Conservation (phyloP, 2,329 filamentous ascomycete genomes). For the Capronia americana region DNA sequence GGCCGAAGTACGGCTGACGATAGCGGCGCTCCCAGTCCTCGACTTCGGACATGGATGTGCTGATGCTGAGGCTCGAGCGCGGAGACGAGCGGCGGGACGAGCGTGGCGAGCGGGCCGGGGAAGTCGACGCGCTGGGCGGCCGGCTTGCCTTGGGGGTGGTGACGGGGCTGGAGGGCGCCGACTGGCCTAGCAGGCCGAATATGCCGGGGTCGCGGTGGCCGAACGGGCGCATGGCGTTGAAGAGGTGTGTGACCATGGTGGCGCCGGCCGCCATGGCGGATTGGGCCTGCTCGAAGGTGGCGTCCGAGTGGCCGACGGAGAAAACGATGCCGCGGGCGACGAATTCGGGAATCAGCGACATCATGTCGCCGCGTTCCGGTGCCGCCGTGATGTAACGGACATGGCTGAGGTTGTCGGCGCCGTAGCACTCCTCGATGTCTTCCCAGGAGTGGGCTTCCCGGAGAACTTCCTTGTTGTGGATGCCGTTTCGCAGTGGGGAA, state of each 20-base stretch:
- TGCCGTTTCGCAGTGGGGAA: conserved; percentile 80
- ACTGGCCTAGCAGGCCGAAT: conserved; percentile 80
- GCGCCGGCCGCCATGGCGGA: conserved; percentile 74
- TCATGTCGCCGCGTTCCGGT: conserved; percentile 78
- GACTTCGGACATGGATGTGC: conserved; percentile 32
- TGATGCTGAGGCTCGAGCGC: conserved; percentile 36
- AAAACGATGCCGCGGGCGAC: conserved; percentile 71
- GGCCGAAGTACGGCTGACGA: conserved; percentile 75
- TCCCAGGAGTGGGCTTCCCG: conserved; percentile 65
- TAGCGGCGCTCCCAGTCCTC: conserved; percentile 26
- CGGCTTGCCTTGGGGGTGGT: conserved; percentile 35
- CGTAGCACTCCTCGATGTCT: conserved; percentile 65
- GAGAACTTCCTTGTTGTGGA: conserved; percentile 78
- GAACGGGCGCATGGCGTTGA: conserved; percentile 91
- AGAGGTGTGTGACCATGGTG: conserved; percentile 89
- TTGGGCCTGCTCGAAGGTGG: conserved; percentile 81
- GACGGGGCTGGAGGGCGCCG: conserved; percentile 49
- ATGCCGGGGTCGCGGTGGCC: conserved; percentile 91
- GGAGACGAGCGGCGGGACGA: conserved; percentile 37
- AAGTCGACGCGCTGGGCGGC: conserved; percentile 25
- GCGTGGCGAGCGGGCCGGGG: conserved; percentile 32
- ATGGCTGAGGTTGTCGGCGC: conserved; percentile 66
- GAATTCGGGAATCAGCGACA: conserved; percentile 70
- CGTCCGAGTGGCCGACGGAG: conserved; percentile 85
- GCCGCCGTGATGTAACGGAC: conserved; percentile 87